Conservation (phyloP, 768 basidiomycete species). For the Myochromella boudieri region DNA sequence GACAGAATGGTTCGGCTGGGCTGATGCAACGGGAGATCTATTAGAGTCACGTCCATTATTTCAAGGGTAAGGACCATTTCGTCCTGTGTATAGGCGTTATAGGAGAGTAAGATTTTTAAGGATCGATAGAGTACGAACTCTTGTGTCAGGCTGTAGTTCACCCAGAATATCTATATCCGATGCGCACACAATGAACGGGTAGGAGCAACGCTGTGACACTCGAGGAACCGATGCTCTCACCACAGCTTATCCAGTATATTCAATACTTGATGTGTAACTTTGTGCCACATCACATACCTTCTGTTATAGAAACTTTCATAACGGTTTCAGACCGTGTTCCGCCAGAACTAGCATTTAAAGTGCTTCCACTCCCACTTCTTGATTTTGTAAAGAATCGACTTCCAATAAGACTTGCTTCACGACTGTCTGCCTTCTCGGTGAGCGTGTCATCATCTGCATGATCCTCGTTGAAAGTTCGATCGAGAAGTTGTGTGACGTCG, state of each 20-base stretch:
- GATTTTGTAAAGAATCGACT: slow-evolving; percentile 74
- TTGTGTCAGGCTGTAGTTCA: slow-evolving; percentile 70
- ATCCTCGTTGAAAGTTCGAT: slow-evolving; percentile 36
- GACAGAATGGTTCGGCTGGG: slow-evolving; percentile 43
- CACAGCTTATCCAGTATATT: slow-evolving; percentile 22
- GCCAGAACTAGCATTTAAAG: slow-evolving; percentile 25
- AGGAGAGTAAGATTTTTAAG: too few species aligned
- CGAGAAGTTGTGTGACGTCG: slow-evolving; percentile 74
- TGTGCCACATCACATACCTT: slow-evolving; percentile 36
- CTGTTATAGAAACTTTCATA: slow-evolving; percentile 47
- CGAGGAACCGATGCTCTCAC: slow-evolving; percentile 54
- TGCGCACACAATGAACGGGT: slow-evolving; percentile 57
- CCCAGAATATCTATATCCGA: slow-evolving; percentile 64
- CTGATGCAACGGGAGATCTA: slow-evolving; percentile 42
- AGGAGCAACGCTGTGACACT: slow-evolving; percentile 20
- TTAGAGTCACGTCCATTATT: slow-evolving; percentile 60
- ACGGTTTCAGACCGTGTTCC: slow-evolving; percentile 38
- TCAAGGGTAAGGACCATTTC: slow-evolving; percentile 66
- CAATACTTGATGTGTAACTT: not conserved
- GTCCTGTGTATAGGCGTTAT: slow-evolving; percentile 58
- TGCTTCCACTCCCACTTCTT: slow-evolving; percentile 43
- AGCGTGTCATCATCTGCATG: slow-evolving; percentile 21
- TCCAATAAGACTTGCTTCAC: slow-evolving; percentile 70
- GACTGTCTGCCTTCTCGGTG: slow-evolving; percentile 36
- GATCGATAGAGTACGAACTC: slow-evolving; percentile 40